Evolutionary conservation across 2,329 filamentous ascomycete species (phyloP).

Genomic region (Rutstroemia sp.): DNA sequence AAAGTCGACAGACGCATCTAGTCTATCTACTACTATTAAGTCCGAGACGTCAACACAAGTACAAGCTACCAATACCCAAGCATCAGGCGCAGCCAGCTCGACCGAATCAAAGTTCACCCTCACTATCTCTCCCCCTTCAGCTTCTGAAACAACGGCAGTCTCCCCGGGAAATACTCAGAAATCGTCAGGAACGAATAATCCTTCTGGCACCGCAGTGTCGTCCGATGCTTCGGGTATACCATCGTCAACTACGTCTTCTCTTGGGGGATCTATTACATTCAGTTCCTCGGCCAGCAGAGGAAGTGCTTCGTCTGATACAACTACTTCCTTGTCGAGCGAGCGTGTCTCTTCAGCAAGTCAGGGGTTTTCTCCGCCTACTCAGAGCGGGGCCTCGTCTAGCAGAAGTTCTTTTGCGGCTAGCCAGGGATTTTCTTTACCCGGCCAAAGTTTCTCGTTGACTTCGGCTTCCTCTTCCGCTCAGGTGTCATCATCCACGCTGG

Average conservation of each 20-base stretch:
- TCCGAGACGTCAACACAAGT: background rate
- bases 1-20: background rate
- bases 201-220: background rate
- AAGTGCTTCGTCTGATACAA: too few species aligned
- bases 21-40: background rate
- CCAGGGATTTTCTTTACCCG: background rate
- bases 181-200: background rate
- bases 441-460: background rate
- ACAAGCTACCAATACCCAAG: background rate
- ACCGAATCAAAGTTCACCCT: background rate
- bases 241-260: background rate
- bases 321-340: too few species aligned
- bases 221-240: background rate
- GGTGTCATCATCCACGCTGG: background rate
- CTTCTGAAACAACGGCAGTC: background rate
- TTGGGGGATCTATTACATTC: background rate
- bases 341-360: too few species aligned
- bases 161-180: background rate
- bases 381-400: background rate
- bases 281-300: too few species aligned
- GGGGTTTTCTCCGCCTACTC: background rate
- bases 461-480: background rate
- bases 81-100: background rate
- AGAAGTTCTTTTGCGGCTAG: background rate
- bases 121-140: background rate